Percentiles rank a stretch among this genome's conserved stretches.
phyloP scores from a whole-genome alignment of 768 basidiomycete genomes.

The Lentinula aciculospora region DNA sequence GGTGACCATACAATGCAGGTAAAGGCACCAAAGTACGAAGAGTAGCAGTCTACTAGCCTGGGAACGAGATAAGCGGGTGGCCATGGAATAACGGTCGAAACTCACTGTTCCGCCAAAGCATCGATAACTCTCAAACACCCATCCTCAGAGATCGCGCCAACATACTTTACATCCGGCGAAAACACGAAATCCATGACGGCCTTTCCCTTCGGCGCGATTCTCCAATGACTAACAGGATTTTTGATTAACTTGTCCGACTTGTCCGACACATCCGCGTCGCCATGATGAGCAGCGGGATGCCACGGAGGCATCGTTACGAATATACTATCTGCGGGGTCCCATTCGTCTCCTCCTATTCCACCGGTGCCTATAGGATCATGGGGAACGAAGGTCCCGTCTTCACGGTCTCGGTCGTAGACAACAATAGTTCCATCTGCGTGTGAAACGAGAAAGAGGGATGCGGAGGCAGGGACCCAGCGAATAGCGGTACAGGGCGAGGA shows the following conservation, averaged over 20 bases:
- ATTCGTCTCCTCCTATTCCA: slow-evolving; percentile 37
- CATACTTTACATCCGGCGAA: slow-evolving; percentile 87
- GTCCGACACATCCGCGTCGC: slow-evolving; percentile 22
- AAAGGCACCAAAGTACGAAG: slow-evolving; percentile 91
- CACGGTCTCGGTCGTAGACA: slow-evolving; percentile 87
- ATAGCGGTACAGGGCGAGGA: slow-evolving; percentile 84
- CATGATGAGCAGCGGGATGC: slow-evolving; percentile 59
- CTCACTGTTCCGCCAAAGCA: slow-evolving; percentile 79
- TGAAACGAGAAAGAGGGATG: slow-evolving; percentile 78
- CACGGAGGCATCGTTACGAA: slow-evolving; percentile 83
- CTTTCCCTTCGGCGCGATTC: slow-evolving; percentile 54
- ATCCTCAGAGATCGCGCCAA: slow-evolving; percentile 90
- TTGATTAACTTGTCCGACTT: slow-evolving; percentile 59
- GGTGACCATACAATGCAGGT: slow-evolving; percentile 94
- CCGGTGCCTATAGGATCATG: slow-evolving; percentile 38
- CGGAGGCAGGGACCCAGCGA: slow-evolving; percentile 79
- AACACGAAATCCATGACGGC: slow-evolving; percentile 91
- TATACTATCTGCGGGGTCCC: slow-evolving; percentile 75
- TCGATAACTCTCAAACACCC: slow-evolving; percentile 90
- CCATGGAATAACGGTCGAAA: slow-evolving; percentile 7
- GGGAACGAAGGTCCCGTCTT: slow-evolving; percentile 72
- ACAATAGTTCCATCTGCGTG: slow-evolving; percentile 88
- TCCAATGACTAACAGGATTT: slow-evolving; percentile 92
- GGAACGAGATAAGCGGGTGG: background rate
- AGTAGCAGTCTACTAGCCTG: slow-evolving; percentile 86